Percentiles rank a stretch among this genome's conserved stretches.
Evolutionary conservation across 805 yeast species (phyloP).

Genomic region (Saturnispora ahearnii): DNA sequence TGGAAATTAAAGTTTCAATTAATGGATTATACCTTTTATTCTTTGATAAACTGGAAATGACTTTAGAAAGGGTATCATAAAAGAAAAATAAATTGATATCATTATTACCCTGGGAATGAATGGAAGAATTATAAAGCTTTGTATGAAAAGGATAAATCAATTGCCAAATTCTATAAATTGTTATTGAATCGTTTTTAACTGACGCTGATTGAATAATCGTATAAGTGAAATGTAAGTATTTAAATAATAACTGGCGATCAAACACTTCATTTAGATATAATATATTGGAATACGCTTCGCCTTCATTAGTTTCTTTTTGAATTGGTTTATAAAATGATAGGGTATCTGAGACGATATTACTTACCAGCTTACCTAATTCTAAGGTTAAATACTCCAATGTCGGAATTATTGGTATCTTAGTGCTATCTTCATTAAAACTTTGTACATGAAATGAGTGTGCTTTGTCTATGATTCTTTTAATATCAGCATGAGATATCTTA

Average conservation of each 20-base stretch:
- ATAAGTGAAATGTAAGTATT: constrained; percentile 24
- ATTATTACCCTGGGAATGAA: constrained; percentile 22
- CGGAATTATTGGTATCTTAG: not conserved
- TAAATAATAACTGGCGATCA: constrained; percentile 17
- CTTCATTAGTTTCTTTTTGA: not conserved
- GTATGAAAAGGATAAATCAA: constrained; percentile 25
- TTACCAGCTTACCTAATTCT: constrained; percentile 13
- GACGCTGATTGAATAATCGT: constrained; percentile 20
- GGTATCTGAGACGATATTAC: constrained; percentile 7
- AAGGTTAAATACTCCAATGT: constrained; percentile 11
- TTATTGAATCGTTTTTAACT: constrained; percentile 19
- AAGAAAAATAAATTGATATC: constrained; percentile 23
- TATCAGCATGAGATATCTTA: constrained; percentile 1
- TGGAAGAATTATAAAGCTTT: constrained; percentile 18
- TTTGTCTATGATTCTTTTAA: constrained; percentile 11
- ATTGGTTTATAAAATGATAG: constrained; percentile 9
- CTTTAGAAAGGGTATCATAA: constrained; percentile 21
- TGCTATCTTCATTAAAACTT: not conserved
- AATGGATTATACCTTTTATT: constrained; percentile 22
- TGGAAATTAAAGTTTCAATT: constrained; percentile 21
- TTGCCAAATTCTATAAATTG: constrained; percentile 24
- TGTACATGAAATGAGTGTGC: constrained; percentile 7
- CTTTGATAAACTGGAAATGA: constrained; percentile 25
- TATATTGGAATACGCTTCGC: not conserved
- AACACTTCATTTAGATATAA: constrained; percentile 12